Evolutionary conservation across 2,329 filamentous ascomycete species (phyloP).

Genomic region (Penicillium sp.): DNA sequence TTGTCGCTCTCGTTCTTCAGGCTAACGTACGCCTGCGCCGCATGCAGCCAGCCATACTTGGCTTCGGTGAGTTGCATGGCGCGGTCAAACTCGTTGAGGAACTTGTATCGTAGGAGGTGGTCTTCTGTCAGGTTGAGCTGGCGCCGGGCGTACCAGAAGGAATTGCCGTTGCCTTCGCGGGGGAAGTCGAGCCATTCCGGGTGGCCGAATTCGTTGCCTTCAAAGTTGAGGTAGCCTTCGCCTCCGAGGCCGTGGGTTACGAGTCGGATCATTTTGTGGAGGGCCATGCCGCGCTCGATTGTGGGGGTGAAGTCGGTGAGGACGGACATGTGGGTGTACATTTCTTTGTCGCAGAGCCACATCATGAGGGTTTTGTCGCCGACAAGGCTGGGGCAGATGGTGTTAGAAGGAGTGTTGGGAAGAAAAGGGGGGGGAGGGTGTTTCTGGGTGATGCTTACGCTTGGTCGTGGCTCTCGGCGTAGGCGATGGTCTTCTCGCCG

Average conservation of each 20-base stretch:
- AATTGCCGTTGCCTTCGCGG: conserved; percentile 87
- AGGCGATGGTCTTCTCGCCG: conserved; percentile 97
- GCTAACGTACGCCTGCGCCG: conserved; percentile 85
- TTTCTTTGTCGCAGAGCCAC: conserved; percentile 94
- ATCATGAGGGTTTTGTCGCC: conserved; percentile 97
- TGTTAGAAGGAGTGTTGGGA: conserved; percentile 10
- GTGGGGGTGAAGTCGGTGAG: conserved; percentile 80
- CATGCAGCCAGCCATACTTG: conserved; percentile 88
- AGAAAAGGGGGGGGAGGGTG: neutral
- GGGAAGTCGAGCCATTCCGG: conserved; percentile 99
- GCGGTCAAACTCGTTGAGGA: conserved; percentile 90
- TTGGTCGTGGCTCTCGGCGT: conserved; percentile 96
- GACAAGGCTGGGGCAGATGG: conserved; percentile 66
- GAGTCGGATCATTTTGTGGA: conserved; percentile 97
- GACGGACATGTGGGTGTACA: conserved; percentile 97
- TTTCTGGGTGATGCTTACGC: conserved; percentile 64
- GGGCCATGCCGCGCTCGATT: conserved; percentile 85
- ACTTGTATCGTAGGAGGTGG: conserved; percentile 78
- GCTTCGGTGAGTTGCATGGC: conserved; percentile 86
- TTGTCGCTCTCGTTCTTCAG: conserved; percentile 94
- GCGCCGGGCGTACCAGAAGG: conserved; percentile 90
- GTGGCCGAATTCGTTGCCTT: conserved; percentile 98
- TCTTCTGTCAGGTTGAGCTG: conserved; percentile 94
- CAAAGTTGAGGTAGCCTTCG: conserved; percentile 97
- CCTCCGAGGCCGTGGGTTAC: conserved; percentile 89